phyloP scores from a whole-genome alignment of 345 rosid genomes.

The Conringia planisiliqua region DNA sequence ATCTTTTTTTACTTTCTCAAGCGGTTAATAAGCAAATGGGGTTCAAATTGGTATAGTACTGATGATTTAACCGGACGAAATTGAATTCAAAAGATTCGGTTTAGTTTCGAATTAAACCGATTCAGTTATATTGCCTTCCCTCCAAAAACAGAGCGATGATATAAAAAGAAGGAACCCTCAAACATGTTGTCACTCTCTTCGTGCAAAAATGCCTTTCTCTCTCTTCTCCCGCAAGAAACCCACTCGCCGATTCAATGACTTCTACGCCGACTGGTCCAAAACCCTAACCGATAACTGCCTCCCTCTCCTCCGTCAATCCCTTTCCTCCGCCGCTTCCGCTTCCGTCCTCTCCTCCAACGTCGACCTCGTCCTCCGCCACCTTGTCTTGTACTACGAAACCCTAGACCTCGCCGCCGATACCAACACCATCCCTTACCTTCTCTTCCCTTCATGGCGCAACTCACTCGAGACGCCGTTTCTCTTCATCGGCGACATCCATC shows the following conservation, averaged over 20 bases:
- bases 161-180: neutral
- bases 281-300: conserved; percentile 58
- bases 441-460: conserved; percentile 75
- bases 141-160: neutral
- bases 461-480: conserved; percentile 70
- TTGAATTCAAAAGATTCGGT: neutral
- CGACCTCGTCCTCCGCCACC: conserved; percentile 64
- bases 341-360: conserved; percentile 50
- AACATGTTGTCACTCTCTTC: too few relatives aligned
- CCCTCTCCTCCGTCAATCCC: conserved; percentile 63
- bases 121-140: conserved; percentile 1
- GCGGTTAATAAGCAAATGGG: neutral
- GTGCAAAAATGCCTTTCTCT: conserved; percentile 43
- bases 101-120: neutral
- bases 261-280: conserved; percentile 61
- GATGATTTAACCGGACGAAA: neutral
- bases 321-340: conserved; percentile 49
- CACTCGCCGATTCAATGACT: conserved; percentile 50
- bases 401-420: conserved; percentile 62
- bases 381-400: conserved; percentile 68
- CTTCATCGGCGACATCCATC: conserved; percentile 88
- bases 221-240: conserved; percentile 55
- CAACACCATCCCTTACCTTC: conserved; percentile 54
- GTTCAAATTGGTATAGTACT: neutral
- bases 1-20: neutral